A percentile compares a stretch with the other conserved stretches of the same genome.
These are phyloP conservation scores for Microcyclospora pomicola DNA, from an alignment of 2,329 filamentous ascomycete genomes.

Conservation along the genomic window DNA sequence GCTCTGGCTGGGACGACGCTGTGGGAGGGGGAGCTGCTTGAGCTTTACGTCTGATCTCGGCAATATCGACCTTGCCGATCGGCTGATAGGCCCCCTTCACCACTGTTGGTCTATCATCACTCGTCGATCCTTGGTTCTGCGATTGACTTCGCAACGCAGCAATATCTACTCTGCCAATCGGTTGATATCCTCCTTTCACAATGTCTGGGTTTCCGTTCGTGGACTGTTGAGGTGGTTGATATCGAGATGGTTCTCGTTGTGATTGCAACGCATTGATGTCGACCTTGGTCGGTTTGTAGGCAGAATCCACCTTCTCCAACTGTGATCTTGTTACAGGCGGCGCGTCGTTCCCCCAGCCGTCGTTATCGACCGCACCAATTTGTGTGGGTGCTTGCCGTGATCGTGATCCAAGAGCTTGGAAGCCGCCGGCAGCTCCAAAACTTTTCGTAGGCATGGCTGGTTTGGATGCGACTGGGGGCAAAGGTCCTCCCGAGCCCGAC, in stretches of 20 bases:
- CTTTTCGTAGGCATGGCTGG: conserved; percentile 73
- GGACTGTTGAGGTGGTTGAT: conserved; percentile 35
- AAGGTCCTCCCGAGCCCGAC: conserved; percentile 13
- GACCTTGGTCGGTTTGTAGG: conserved; percentile 91
- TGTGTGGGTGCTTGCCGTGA: conserved; percentile 37
- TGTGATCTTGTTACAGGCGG: conserved; percentile 78
- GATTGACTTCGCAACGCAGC: conserved; percentile 69
- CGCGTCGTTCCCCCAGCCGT: conserved; percentile 91
- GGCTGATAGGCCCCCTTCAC: conserved; percentile 94
- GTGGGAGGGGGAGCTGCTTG: conserved; percentile 39
- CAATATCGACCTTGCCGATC: conserved; percentile 92
- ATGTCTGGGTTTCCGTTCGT: conserved; percentile 45
- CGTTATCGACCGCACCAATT: conserved; percentile 53
- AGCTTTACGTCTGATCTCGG: conserved; percentile 73
- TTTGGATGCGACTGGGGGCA: conserved; percentile 67
- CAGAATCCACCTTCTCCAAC: conserved; percentile 80
- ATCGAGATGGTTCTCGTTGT: conserved; percentile 53
- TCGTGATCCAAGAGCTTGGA: conserved; percentile 58
- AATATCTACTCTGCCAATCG: conserved; percentile 95
- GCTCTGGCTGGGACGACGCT: conserved; percentile 30
- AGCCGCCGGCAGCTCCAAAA: conserved; percentile 36
- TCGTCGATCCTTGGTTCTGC: conserved; percentile 39
- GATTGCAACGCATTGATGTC: conserved; percentile 76
- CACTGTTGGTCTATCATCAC: conserved; percentile 66
- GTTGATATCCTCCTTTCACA: conserved; percentile 78